A percentile compares a stretch with the other conserved stretches of the same genome.
phyloP scores from a whole-genome alignment of 345 rosid species.

The Mallotus nudiflorus region DNA sequence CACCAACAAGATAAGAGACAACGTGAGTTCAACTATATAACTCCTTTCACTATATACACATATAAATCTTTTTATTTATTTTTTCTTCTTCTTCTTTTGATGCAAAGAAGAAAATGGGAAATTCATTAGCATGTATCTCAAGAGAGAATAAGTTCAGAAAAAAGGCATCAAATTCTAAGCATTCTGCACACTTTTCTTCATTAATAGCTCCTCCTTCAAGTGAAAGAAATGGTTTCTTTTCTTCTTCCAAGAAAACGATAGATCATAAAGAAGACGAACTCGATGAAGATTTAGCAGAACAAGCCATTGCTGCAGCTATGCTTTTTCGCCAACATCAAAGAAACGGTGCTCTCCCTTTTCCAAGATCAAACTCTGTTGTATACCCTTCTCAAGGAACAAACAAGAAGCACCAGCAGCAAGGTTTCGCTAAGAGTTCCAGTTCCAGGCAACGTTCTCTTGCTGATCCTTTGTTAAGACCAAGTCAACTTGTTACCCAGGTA shows the following conservation, averaged over 20 bases:
- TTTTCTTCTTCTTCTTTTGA: neutral
- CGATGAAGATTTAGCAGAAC: constrained; percentile 13
- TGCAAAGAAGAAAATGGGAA: constrained; percentile 18
- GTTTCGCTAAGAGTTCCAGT: constrained; percentile 34
- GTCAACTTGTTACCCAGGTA: constrained; percentile 34
- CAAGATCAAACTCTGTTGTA: constrained; percentile 24
- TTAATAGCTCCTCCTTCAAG: neutral
- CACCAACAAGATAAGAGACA: neutral
- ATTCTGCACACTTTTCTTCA: neutral
- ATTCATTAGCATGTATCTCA: constrained; percentile 13
- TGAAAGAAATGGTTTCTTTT: neutral
- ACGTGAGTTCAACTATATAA: neutral
- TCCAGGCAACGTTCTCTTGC: constrained; percentile 26
- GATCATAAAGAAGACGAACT: too few species aligned
- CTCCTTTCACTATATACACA: too few species aligned
- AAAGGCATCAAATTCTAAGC: neutral
- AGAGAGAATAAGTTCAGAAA: neutral
- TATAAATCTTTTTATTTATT: too few species aligned
- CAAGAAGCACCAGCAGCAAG: constrained; percentile 17
- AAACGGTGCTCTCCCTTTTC: constrained; percentile 22
- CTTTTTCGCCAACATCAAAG: constrained; percentile 29
- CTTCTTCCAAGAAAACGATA: neutral
- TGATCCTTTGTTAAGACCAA: constrained; percentile 15
- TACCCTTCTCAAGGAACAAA: constrained; percentile 14
- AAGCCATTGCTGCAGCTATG: constrained; percentile 38